Evolutionary conservation across 2,329 filamentous ascomycete species (phyloP), one percentile per base, ranked within the genome.

Genomic region (Zymoseptoria pseudotritici): DNA sequence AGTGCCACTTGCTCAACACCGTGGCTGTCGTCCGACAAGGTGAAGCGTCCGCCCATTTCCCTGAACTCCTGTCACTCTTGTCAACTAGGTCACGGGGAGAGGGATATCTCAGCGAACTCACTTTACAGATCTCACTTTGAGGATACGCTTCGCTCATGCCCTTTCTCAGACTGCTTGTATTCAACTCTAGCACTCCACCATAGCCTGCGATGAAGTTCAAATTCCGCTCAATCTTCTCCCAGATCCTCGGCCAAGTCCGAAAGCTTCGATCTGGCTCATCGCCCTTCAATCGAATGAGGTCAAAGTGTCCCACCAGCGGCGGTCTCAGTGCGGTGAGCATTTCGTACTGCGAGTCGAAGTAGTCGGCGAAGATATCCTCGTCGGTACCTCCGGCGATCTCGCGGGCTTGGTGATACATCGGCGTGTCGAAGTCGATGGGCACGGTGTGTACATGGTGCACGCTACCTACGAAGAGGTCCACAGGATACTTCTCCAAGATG

Each of bases 11-110:
- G 93, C 2, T 83, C 88, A 60, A 91, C 83, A 49, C 90, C 90
- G 77, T 99, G 94, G 73, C 91, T 96, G 75, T 99, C 94, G 73
- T 99, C 94, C 6, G 90, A 96, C 67, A 99, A 82, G 57, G 91
- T 95, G 75, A 97, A 96, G 61, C 83, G 84, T 22, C 94, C 92
- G 22, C 87, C 87, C 68, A 90, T 80, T 7, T 75, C 76, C 57
- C 91, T 71, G 78, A 91, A 96, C 72, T 85, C 84, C 87, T 89
- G 63, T 11, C 10, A 26, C 7, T 17, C 6, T 5, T 13, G 49
- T 63, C 29, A 65, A 59, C 49, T 17, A 42, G 50, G 10, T 36
- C 17, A 36, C 5, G 22, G n/a, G 4, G 13, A 46, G 36, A 17
- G n/a, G 13, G 6, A 17, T 11, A 52, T 31, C 50, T 42, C 22